Evolutionary conservation across 2,329 filamentous ascomycete genomes (phyloP), one percentile per base, ranked within the genome.

Genomic region (Fragosphaeria purpurea): DNA sequence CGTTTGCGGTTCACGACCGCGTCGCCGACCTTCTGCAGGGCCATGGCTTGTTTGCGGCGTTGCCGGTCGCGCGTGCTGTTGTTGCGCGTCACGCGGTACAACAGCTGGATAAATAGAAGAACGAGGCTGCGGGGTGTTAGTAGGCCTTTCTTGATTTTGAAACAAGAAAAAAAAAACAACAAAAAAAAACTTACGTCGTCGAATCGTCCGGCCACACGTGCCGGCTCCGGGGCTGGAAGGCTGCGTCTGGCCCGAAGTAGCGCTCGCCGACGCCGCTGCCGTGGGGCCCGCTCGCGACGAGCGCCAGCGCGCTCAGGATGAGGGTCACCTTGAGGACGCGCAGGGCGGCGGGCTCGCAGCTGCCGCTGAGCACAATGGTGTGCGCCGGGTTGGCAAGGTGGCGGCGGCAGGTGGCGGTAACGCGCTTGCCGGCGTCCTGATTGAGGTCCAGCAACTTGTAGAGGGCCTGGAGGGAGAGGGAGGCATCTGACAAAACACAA

Each of bases 171-270:
- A 7, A 49, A n/a, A 44, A 7, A 13, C 7, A 5, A 38, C 11
- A 33, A 32, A n/a, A 44, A 13, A 4, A 32, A 48, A 46, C 50
- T 32, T 22, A 49, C 39, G 22, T 41, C 0, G 56, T 58, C 33
- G 56, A 58, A 10, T 57, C 51, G 22, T 54, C 48, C 0, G 56
- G 56, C 56, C 56, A 58, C 13, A 52, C 22, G 22, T 49, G 45
- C 22, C 33, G 37, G 50, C 53, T 54, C 11, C 13, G 38, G 3
- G 48, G 44, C 30, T 34, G 34, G 2, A 42, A 5, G 0, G 30
- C 4, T 9, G 44, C 13, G 12, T 30, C 7, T 6, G 34, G 44
- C 3, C 53, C 53, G 39, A 56, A 58, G 48, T 47, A 56, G 5
- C 43, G 46, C 42, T 41, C 50, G 8, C 56, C 56, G n/a, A 52